phyloP scores from a whole-genome alignment of 257 asterid genomes.

The Penstemon barbatus region DNA sequence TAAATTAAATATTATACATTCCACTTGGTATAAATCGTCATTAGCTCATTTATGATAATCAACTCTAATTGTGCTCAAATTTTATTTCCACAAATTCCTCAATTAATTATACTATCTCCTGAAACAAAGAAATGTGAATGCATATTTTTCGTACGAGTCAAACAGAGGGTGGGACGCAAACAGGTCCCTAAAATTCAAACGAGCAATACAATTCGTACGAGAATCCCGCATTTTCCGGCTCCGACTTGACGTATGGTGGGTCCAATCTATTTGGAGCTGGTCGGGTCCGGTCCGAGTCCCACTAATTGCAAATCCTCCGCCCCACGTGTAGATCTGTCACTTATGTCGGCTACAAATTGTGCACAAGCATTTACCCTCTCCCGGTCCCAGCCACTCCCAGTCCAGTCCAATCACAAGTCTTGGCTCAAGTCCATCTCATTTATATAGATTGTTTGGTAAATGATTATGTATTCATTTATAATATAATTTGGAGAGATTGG shows the following conservation, averaged over 20 bases:
- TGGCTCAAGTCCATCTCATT: background rate
- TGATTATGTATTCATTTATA: background rate
- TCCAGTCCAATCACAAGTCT: background rate
- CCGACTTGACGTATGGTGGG: conserved; percentile 49
- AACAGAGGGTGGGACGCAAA: background rate
- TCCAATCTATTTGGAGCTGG: conserved; percentile 19
- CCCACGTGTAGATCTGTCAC: conserved; percentile 53
- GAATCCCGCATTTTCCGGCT: conserved; percentile 49
- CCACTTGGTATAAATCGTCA: too few species aligned
- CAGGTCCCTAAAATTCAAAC: conserved; percentile 1
- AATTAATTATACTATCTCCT: too few species aligned
- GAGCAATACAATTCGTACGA: conserved; percentile 35
- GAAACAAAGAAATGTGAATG: too few species aligned
- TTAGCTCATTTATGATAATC: too few species aligned
- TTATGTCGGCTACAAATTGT: conserved; percentile 37
- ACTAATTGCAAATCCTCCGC: background rate
- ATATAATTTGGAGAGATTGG: too few species aligned
- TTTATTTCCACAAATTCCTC: too few species aligned
- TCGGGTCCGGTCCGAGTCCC: conserved; percentile 25
- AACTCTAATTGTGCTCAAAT: too few species aligned
- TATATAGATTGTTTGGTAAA: background rate
- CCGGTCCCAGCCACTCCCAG: conserved; percentile 25
- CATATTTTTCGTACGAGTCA: too few species aligned
- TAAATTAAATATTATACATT: too few species aligned
- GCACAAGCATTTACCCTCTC: conserved; percentile 1